Conservation (phyloP, 805 yeast genomes). For the Starmerella gropengiesseri region DNA sequence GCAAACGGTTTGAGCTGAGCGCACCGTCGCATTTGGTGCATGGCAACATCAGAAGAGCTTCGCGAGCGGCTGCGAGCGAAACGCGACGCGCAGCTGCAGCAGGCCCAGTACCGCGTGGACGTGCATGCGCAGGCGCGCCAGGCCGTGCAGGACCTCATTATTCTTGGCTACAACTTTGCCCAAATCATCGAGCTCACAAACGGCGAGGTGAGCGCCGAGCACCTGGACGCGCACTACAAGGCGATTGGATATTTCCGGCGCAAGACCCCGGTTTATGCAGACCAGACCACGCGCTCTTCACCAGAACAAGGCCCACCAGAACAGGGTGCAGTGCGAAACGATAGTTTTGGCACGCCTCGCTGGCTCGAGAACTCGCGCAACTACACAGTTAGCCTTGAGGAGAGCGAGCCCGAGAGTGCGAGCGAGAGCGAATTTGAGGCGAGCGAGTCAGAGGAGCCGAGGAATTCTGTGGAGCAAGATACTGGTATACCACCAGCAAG, state of each 20-base stretch:
- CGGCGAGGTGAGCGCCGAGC: conserved; percentile 11
- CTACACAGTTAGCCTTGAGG: conserved; percentile 4
- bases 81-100: conserved; percentile 14
- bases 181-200: conserved; percentile 20
- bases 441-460: no score
- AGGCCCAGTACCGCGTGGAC: conserved; percentile 6
- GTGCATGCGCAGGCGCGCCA: conserved; percentile 11
- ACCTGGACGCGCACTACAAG: conserved; percentile 8
- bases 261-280: no score
- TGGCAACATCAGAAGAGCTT: conserved; percentile 19
- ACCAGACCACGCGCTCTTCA: no score
- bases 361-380: conserved; percentile 12
- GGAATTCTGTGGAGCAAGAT: no score
- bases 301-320: background rate
- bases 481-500: no score
- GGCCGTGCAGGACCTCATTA: conserved; percentile 22
- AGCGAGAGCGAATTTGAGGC: background rate
- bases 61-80: conserved; percentile 21
- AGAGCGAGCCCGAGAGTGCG: conserved; percentile 4
- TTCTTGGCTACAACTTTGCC: conserved; percentile 25
- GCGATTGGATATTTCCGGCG: background rate
- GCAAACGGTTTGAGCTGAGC: background rate
- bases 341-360: conserved; percentile 16
- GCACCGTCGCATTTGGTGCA: background rate
- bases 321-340: no score